These are phyloP conservation scores for Arthrobotrys conoides DNA, from an alignment of 2,329 filamentous ascomycete species.

Conservation along the genomic window DNA sequence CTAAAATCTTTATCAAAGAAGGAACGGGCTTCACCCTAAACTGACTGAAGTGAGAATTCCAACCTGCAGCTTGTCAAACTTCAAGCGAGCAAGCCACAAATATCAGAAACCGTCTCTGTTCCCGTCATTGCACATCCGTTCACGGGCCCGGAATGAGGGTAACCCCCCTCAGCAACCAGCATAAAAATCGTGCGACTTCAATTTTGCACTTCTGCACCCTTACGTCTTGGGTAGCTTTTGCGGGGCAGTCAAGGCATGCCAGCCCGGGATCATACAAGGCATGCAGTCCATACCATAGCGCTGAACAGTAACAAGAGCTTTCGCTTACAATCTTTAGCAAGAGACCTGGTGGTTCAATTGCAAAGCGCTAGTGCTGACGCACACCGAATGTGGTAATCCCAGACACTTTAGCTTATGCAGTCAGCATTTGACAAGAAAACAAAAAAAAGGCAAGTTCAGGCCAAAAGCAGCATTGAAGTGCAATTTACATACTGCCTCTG, in stretches of 20 bases:
- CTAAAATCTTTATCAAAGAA: conserved; percentile 15
- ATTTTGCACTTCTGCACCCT: conserved; percentile 32
- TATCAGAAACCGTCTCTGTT: conserved; percentile 26
- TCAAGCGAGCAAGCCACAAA: conserved; percentile 58
- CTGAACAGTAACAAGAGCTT: conserved; percentile 32
- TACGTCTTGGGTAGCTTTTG: conserved; percentile 34
- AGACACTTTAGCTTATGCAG: conserved; percentile 60
- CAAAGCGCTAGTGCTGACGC: conserved; percentile 60
- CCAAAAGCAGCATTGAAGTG: conserved; percentile 43
- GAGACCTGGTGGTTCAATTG: conserved; percentile 41
- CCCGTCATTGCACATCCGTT: conserved; percentile 37
- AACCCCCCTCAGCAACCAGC: conserved; percentile 9
- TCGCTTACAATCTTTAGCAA: conserved; percentile 38
- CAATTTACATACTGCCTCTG: conserved; percentile 29
- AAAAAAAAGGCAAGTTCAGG: conserved; percentile 21
- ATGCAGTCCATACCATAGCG: conserved; percentile 46
- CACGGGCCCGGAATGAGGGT: conserved; percentile 33
- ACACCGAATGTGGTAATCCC: conserved; percentile 61
- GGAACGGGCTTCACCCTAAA: conserved; percentile 25
- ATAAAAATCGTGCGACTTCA: conserved; percentile 20
- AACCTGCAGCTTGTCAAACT: conserved; percentile 49
- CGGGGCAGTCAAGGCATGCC: conserved; percentile 30
- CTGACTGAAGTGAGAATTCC: conserved; percentile 29
- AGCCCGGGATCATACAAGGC: conserved; percentile 16
- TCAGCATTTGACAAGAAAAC: conserved; percentile 60